phyloP scores from a whole-genome alignment of 805 yeast species.

The Candida glaebosa region DNA sequence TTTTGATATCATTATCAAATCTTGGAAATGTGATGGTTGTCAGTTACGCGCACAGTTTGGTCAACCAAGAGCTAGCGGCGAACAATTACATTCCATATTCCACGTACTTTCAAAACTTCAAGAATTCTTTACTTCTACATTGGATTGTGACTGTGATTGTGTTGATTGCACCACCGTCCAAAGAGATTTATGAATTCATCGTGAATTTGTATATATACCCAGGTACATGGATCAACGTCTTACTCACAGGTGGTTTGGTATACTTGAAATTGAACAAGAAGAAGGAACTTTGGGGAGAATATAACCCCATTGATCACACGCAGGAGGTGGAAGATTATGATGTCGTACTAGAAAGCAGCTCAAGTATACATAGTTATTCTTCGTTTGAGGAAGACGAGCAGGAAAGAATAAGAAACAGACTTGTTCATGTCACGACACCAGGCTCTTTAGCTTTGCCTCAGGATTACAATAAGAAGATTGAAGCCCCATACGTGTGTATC shows the following conservation, averaged over 20 bases:
- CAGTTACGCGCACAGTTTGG: constrained; percentile 56
- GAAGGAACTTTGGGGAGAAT: constrained; percentile 40
- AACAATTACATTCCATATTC: constrained; percentile 53
- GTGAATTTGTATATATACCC: constrained; percentile 64
- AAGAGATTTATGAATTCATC: constrained; percentile 61
- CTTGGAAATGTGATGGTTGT: constrained; percentile 66
- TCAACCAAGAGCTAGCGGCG: constrained; percentile 54
- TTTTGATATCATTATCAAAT: constrained; percentile 58
- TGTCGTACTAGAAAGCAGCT: neutral
- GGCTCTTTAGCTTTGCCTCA: constrained; percentile 2
- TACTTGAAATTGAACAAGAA: constrained; percentile 44
- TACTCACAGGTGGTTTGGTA: constrained; percentile 50
- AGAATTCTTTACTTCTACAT: constrained; percentile 48
- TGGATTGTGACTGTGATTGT: constrained; percentile 55
- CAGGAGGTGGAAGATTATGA: constrained; percentile 4
- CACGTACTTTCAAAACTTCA: constrained; percentile 38
- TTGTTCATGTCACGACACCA: constrained; percentile 12
- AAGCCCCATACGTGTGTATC: constrained; percentile 29
- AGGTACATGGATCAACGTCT: constrained; percentile 54
- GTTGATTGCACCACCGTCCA: constrained; percentile 56
- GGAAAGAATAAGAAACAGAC: neutral
- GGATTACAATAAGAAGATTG: constrained; percentile 5
- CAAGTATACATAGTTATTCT: constrained; percentile 2
- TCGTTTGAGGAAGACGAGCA: constrained; percentile 9
- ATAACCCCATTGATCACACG: constrained; percentile 10